Conservation (phyloP, 352 stramenopile species). For the Phytophthora aleatoria region DNA sequence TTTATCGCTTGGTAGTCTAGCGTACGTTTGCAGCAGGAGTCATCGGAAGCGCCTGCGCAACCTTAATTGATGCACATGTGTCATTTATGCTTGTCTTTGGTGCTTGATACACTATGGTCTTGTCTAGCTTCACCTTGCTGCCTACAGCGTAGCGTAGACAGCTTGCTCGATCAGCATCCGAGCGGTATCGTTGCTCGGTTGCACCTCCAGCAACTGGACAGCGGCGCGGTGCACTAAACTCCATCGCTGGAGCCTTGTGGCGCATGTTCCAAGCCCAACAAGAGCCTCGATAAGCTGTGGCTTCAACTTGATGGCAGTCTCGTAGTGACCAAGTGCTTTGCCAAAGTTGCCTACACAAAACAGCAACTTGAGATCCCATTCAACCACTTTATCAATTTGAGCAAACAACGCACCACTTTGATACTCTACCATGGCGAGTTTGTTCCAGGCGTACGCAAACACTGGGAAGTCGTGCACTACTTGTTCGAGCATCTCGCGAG, state of each 20-base stretch:
- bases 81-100: too few relatives aligned
- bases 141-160: constrained; percentile 55
- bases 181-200: constrained; percentile 71
- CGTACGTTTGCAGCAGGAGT: constrained; percentile 13
- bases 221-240: constrained; percentile 59
- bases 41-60: constrained; percentile 33
- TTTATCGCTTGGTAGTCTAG: constrained; percentile 18
- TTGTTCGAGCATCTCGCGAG: constrained; percentile 50
- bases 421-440: constrained; percentile 73
- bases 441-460: constrained; percentile 79
- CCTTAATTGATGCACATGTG: constrained; percentile 24
- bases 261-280: constrained; percentile 76
- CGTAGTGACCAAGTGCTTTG: constrained; percentile 59
- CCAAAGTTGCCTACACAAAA: constrained; percentile 48
- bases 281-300: constrained; percentile 74
- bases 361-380: constrained; percentile 5
- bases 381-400: not conserved
- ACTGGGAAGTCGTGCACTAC: constrained; percentile 52
- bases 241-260: constrained; percentile 70
- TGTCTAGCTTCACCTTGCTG: not conserved
- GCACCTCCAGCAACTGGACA: constrained; percentile 56
- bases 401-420: constrained; percentile 42
- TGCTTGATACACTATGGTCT: too few relatives aligned
- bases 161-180: constrained; percentile 70
- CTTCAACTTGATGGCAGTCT: constrained; percentile 69